Evolutionary conservation across 176 grass and related monocot genomes (phyloP), one percentile per base, ranked within the genome.

Genomic region (Lolium rigidum): DNA sequence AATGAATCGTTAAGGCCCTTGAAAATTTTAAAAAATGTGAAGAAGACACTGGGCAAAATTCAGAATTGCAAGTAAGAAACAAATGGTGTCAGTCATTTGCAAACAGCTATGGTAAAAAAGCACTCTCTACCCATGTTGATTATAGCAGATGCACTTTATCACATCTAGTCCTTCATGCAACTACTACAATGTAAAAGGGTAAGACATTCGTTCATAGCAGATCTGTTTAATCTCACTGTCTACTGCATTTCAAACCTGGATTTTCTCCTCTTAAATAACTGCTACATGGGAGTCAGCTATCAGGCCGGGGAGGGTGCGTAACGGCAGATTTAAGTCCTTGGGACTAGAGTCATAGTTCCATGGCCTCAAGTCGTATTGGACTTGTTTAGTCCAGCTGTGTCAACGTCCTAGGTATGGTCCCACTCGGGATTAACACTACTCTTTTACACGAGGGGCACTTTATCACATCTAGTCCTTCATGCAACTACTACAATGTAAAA

Each of bases 31-130:
- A 3, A 43, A 21, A 66, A 74, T 74, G 59, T 80, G 15, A 47
- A 75, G 79, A 83, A 81, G 4, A 22, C 64, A 82, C 31, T 62
- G 21, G n/a, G 31, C 10, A 79, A 56, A 44, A 18, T 37, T 46
- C 13, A 79, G 31, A 57, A 55, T 78, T 79, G 55, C 17, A 22
- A 39, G 65, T 48, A 70, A 72, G 5, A 44, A 12, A 37, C 7
- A 71, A 39, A n/a, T 76, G 3, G 7, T 62, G 67, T 5, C 61
- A n/a, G 51, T 51, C 12, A 81, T 50, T 41, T 48, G 82, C 60
- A 11, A 57, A 90, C 31, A 59, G 28, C 39, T 85, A 67, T 18
- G 61, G n/a, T 38, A 66, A 85, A 66, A 85, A n/a, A 66, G 18
- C 16, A 20, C 10, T 77, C 49, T 70, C 70, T 6, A 70, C 44